Evolutionary conservation across 2,329 filamentous ascomycete species (phyloP).

Genomic region (Simplicillium sp.): DNA sequence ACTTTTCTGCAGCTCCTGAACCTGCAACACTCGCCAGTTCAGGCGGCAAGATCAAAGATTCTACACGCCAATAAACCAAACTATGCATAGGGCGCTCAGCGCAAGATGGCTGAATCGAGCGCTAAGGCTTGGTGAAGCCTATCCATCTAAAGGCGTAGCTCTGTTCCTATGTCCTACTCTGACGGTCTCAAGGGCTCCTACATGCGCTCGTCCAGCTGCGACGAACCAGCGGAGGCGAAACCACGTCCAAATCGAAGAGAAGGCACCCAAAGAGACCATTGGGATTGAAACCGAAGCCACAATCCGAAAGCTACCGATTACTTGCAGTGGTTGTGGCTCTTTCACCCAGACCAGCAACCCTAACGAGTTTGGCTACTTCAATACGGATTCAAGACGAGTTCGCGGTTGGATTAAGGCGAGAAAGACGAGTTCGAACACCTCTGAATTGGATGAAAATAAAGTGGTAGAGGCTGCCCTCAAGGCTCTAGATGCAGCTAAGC

Average conservation of each 20-base stretch:
- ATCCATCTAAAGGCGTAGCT: constrained; percentile 28
- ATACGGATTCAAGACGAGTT: constrained; percentile 40
- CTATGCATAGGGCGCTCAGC: constrained; percentile 35
- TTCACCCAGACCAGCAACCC: constrained; percentile 46
- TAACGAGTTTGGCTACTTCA: constrained; percentile 47
- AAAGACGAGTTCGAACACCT: constrained; percentile 7
- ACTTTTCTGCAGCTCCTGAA: neutral
- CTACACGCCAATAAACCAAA: neutral
- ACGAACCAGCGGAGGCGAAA: constrained; percentile 13
- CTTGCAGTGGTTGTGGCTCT: constrained; percentile 57
- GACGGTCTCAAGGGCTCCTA: constrained; percentile 9
- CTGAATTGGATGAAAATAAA: constrained; percentile 27
- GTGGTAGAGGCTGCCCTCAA: constrained; percentile 37
- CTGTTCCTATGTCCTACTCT: constrained; percentile 38
- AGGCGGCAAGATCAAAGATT: too few species aligned
- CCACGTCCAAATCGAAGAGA: constrained; percentile 14
- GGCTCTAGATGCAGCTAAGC: constrained; percentile 27
- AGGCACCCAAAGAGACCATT: neutral
- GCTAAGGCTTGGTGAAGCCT: constrained; percentile 29
- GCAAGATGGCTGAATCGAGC: constrained; percentile 32
- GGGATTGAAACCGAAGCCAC: neutral
- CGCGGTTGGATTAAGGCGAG: constrained; percentile 30
- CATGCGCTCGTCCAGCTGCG: neutral
- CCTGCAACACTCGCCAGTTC: too few species aligned
- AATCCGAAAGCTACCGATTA: constrained; percentile 35